These are phyloP conservation scores for Hemileccinum rubropunctum DNA, from an alignment of 768 basidiomycete species.

Conservation along the genomic window DNA sequence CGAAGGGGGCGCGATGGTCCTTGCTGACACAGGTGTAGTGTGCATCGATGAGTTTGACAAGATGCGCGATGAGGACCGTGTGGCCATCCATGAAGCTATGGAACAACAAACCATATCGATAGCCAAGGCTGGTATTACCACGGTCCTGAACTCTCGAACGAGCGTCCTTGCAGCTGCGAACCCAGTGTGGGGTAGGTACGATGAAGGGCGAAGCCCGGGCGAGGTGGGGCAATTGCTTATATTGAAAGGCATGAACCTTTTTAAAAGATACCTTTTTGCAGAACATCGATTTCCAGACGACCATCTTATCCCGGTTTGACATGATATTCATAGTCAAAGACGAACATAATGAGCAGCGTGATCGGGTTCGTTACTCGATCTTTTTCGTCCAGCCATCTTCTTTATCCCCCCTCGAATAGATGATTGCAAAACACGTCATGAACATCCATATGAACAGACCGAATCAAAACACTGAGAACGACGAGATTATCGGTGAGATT, in stretches of 20 bases:
- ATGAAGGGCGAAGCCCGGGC: slow-evolving; percentile 93
- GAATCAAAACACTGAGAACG: slow-evolving; percentile 56
- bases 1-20: slow-evolving; percentile 99
- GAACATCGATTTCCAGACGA: slow-evolving; percentile 99
- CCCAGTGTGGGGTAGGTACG: slow-evolving; percentile 96
- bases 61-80: slow-evolving; percentile 98
- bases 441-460: slow-evolving; percentile 97
- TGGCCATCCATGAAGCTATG: slow-evolving; percentile 99
- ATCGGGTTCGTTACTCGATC: slow-evolving; percentile 56
- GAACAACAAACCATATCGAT: slow-evolving; percentile 99
- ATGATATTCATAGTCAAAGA: slow-evolving; percentile 99
- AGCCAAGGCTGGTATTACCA: slow-evolving; percentile 98
- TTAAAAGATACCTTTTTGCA: not conserved
- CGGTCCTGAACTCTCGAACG: slow-evolving; percentile 92
- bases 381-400: not conserved
- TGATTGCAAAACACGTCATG: slow-evolving; percentile 97
- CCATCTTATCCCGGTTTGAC: slow-evolving; percentile 96
- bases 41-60: slow-evolving; percentile 99
- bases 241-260: not conserved
- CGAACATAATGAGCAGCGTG: slow-evolving; percentile 92
- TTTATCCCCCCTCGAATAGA: slow-evolving; percentile 44
- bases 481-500: slow-evolving; percentile 80
- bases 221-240: slow-evolving; percentile 51
- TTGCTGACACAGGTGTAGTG: slow-evolving; percentile 96
- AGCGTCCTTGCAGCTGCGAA: slow-evolving; percentile 97